Percentiles rank a stretch among this genome's conserved stretches.
These are phyloP conservation scores for Lentinula boryana DNA, from an alignment of 768 basidiomycete genomes.

Conservation along the genomic window DNA sequence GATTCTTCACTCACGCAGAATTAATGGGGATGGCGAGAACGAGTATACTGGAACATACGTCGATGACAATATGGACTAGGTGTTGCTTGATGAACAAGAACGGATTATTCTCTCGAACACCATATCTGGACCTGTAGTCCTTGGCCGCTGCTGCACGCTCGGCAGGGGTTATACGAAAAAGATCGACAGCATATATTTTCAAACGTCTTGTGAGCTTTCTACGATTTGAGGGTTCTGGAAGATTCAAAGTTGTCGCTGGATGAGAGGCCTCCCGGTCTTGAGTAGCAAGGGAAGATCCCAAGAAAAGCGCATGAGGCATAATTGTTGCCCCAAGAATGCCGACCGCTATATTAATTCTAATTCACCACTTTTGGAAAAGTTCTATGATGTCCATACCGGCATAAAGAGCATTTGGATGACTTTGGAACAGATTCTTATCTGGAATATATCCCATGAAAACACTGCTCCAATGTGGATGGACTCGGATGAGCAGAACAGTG, in stretches of 20 bases:
- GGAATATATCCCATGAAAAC: constrained; percentile 70
- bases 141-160: constrained; percentile 23
- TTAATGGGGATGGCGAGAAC: constrained; percentile 76
- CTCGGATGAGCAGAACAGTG: constrained; percentile 55
- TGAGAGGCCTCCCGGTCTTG: constrained; percentile 40
- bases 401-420: constrained; percentile 43
- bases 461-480: constrained; percentile 57
- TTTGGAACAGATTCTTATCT: constrained; percentile 41
- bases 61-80: constrained; percentile 48
- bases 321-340: constrained; percentile 68
- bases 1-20: constrained; percentile 38
- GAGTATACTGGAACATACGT: constrained; percentile 54
- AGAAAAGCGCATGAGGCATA: constrained; percentile 63
- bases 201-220: constrained; percentile 3
- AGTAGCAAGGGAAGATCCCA: constrained; percentile 56
- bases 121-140: constrained; percentile 31
- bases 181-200: constrained; percentile 11
- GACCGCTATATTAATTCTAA: constrained; percentile 30
- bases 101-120: constrained; percentile 42
- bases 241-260: constrained; percentile 6
- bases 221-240: constrained; percentile 12
- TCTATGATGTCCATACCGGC: constrained; percentile 27
- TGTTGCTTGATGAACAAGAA: constrained; percentile 44
- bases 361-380: background rate
- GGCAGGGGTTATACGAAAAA: constrained; percentile 25